Evolutionary conservation across 2,329 filamentous ascomycete species (phyloP).

Genomic region (Knufia petricola): DNA sequence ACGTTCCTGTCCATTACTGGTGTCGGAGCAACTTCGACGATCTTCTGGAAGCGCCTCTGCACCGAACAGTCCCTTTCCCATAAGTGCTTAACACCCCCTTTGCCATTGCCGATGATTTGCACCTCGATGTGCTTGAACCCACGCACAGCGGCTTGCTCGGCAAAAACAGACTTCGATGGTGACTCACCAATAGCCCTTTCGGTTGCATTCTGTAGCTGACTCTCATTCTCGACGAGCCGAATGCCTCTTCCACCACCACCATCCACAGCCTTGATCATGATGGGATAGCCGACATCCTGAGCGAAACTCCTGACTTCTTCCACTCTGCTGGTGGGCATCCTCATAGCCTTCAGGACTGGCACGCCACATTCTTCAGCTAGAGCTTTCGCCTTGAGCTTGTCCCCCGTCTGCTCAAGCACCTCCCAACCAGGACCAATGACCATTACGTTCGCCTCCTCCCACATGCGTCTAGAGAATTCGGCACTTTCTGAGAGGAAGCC

Average conservation of each 20-base stretch:
- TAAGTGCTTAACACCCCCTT: slow-evolving; percentile 43
- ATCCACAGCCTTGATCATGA: slow-evolving; percentile 58
- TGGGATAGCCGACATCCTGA: slow-evolving; percentile 40
- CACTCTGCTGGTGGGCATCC: slow-evolving; percentile 34
- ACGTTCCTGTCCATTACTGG: slow-evolving; percentile 37
- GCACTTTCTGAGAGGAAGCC: slow-evolving; percentile 53
- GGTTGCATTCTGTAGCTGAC: slow-evolving; percentile 38
- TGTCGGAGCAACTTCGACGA: slow-evolving; percentile 51
- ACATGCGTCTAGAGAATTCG: slow-evolving; percentile 42
- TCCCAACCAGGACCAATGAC: slow-evolving; percentile 50
- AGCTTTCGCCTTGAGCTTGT: slow-evolving; percentile 46
- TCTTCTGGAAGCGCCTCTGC: slow-evolving; percentile 52
- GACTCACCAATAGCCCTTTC: slow-evolving; percentile 48
- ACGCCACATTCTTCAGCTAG: slow-evolving; percentile 44
- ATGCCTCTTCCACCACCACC: slow-evolving; percentile 54
- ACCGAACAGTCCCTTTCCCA: slow-evolving; percentile 55
- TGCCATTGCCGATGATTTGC: slow-evolving; percentile 50
- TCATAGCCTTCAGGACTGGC: slow-evolving; percentile 42
- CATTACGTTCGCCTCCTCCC: slow-evolving; percentile 38
- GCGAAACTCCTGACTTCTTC: slow-evolving; percentile 50
- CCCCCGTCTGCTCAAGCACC: slow-evolving; percentile 46
- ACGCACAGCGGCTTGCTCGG: slow-evolving; percentile 53
- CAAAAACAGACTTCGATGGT: slow-evolving; percentile 48
- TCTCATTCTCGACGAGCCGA: slow-evolving; percentile 39
- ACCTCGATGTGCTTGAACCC: slow-evolving; percentile 54